Evolutionary conservation across 1,139 yeast genomes (phyloP).

Genomic region (Hyphopichia wangnamkhiaoensis): DNA sequence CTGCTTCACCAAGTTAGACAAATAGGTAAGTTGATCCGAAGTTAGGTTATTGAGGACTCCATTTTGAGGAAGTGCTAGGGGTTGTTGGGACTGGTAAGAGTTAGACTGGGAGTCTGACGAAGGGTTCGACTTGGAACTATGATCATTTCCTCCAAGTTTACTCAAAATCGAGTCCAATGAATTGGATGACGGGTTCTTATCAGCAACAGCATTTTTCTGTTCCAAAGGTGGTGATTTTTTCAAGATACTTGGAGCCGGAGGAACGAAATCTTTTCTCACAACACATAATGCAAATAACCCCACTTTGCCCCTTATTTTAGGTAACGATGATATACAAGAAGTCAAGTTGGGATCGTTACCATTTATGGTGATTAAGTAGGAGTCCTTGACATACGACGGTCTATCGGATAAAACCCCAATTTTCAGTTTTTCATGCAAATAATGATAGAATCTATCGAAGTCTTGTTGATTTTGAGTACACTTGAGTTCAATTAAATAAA

Average conservation of each 20-base stretch:
- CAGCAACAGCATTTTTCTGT: too few species aligned
- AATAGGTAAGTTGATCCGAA: constrained; percentile 15
- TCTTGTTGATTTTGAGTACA: constrained; percentile 24
- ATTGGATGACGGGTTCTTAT: too few species aligned
- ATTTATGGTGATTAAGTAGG: constrained; percentile 57
- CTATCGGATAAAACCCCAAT: constrained; percentile 62
- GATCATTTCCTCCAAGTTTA: constrained; percentile 15
- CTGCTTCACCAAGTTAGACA: constrained; percentile 18
- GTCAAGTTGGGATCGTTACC: constrained; percentile 28
- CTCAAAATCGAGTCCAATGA: constrained; percentile 23
- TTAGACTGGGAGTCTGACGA: too few species aligned
- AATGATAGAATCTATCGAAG: constrained; percentile 53
- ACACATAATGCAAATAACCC: constrained; percentile 50
- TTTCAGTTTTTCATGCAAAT: constrained; percentile 50
- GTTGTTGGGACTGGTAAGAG: not conserved
- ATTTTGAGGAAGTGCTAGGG: not conserved
- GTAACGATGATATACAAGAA: constrained; percentile 23
- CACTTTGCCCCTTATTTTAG: constrained; percentile 18
- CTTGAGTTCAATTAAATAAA: constrained; percentile 49
- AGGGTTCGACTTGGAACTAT: not conserved
- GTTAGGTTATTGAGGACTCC: constrained; percentile 8
- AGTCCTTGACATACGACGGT: constrained; percentile 60
- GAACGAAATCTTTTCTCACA: constrained; percentile 44
- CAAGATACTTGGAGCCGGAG: constrained; percentile 21
- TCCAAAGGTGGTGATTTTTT: constrained; percentile 15